phyloP scores from a whole-genome alignment of 2,329 filamentous ascomycete species.

The Monosporascus sp. region DNA sequence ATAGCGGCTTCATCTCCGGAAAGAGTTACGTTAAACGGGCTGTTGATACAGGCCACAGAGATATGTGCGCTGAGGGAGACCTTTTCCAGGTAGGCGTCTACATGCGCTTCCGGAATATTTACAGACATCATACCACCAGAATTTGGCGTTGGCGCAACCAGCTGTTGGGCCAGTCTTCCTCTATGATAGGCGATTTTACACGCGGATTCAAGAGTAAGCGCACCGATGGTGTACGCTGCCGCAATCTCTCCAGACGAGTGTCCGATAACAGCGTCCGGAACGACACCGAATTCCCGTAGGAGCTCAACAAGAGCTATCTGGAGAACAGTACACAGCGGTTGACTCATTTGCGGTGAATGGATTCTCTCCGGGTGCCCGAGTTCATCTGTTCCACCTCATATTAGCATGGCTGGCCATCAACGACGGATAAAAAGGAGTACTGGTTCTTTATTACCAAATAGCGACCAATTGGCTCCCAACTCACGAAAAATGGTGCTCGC shows the following conservation, averaged over 20 bases:
- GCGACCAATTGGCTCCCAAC: not conserved
- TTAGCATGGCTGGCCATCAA: not conserved
- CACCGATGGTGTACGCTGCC: slow-evolving; percentile 23
- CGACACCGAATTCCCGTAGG: slow-evolving; percentile 12
- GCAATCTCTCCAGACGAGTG: slow-evolving; percentile 29
- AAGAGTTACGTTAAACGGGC: slow-evolving; percentile 30
- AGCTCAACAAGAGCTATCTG: slow-evolving; percentile 24
- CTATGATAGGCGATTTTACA: slow-evolving; percentile 18
- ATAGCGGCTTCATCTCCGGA: slow-evolving; percentile 27
- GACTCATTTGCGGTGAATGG: slow-evolving; percentile 4
- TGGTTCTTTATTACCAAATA: not conserved
- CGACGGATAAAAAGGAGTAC: not conserved
- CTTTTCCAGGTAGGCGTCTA: slow-evolving; percentile 2
- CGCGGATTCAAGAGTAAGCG: slow-evolving; percentile 12
- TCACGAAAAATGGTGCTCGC: not conserved
- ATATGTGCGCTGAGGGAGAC: slow-evolving; percentile 8
- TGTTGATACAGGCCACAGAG: slow-evolving; percentile 34
- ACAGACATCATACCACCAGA: not conserved
- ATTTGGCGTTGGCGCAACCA: not conserved
- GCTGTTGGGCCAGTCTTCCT: slow-evolving; percentile 3
- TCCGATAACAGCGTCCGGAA: slow-evolving; percentile 16
- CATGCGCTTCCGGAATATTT: not conserved
- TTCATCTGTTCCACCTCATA: not conserved
- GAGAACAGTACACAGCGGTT: slow-evolving; percentile 18
- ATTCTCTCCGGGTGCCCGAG: not conserved